Evolutionary conservation across 257 asterid species (phyloP), one percentile per base, ranked within the genome.

Genomic region (Nicotiana knightiana): DNA sequence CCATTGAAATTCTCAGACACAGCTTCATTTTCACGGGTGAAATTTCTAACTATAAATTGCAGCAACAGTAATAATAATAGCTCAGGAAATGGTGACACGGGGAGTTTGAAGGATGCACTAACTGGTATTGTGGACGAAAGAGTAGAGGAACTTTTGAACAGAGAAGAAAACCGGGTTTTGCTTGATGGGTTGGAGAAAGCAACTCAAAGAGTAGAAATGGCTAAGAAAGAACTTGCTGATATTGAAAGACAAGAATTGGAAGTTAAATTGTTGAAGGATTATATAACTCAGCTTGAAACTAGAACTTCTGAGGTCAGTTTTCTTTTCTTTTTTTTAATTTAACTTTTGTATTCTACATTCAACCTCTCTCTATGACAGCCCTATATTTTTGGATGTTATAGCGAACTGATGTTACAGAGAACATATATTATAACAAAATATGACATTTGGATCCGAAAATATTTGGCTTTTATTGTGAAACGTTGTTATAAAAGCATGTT

Each of bases 141-240:
- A 79, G 95, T 95, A 1, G 96, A 92, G 70, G 84, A 90, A 53
- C 90, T 96, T 24, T 65, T 96, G 82, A 88, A 85, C 76, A 94
- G 85, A 81, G 98, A 96, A 87, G 99, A 94, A 86, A 96, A 96
- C 81, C 75, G 84, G 83, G 98, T 32, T 80, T 84, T 94, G 88
- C 85, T 96, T 30, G 89, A 92, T 70, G 97, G 97, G 76, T 86
- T 96, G 85, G 94, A 92, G 86, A 88, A 92, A 88, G 99, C 98
- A 54, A 85, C 98, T 0, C 82, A 51, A 82, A 89, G 99, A 83
- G 97, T 94, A 53, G 98, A 94, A 85, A 76, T 12, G 63, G 98
- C 98, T 2, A 92, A 87, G 92, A 84, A 89, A 83, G 91, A 93
- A 81, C 92, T 94, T 67, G 97, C 95, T 26, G 91, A 91, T 85